Evolutionary conservation across 2,329 filamentous ascomycete genomes (phyloP), one percentile per base, ranked within the genome.

Genomic region (Akanthomyces muscarius): DNA sequence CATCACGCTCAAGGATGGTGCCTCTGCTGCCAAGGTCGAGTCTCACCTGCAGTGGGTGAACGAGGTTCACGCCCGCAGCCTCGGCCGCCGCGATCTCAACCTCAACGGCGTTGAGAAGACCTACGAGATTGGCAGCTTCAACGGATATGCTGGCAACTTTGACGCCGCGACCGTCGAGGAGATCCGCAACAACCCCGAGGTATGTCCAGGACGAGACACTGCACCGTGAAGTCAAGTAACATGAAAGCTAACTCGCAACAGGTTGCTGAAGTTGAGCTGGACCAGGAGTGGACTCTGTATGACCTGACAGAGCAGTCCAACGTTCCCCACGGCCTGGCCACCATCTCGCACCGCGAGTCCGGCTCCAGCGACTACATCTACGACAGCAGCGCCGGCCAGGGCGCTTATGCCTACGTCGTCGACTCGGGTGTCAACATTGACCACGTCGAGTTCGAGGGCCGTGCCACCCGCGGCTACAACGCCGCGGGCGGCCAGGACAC

Each of bases 401-500:
- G 81, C n/a, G 82, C 85, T 67, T 87, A 83, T 25, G 82, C 80
- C 33, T 90, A 85, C 71, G 75, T 90, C 28, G 81, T 90, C 47
- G 87, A 90, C 73, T 89, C 86, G 6, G 87, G 87, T 67, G 84
- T 89, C 71, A 75, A 76, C 61, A 75, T 76, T 44, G 77, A 78
- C 6, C 87, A 90, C 73, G 69, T 71, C 50, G 81, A 86, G 70
- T 87, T 83, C 66, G 76, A 81, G 71, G 83, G 81, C 55, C 82
- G 85, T 63, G 85, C 84, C 21, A 77, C 71, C 8, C 54, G 36
- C 33, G 61, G 54, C 11, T 63, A 58, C 61, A 63, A 57, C 41
- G 61, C 61, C 45, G 79, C 81, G 64, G 83, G 73, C 21, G 80
- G 77, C 69, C 86, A 85, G 74, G 81, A 83, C 63, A 73, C 84